These are phyloP conservation scores for Venustampulla echinocandica DNA, from an alignment of 495 filamentous ascomycete genomes.

Conservation along the genomic window DNA sequence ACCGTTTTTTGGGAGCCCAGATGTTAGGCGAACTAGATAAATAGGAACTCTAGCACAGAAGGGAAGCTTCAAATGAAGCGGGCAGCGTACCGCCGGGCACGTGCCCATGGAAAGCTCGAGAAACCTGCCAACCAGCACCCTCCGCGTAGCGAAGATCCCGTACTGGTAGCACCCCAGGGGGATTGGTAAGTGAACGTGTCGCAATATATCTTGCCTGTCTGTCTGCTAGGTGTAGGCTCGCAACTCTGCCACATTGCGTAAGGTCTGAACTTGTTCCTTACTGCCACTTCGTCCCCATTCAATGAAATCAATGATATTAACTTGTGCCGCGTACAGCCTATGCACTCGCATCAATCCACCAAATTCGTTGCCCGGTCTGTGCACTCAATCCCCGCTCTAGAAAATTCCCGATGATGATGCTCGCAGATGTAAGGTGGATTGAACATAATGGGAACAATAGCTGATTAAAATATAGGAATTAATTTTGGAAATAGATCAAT, in stretches of 20 bases:
- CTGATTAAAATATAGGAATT: slow-evolving; percentile 4
- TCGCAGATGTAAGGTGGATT: slow-evolving; percentile 1
- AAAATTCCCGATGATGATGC: background rate
- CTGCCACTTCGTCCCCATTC: slow-evolving; percentile 20
- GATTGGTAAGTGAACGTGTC: no score
- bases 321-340: slow-evolving; percentile 7
- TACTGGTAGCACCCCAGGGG: no score
- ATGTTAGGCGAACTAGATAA: no score
- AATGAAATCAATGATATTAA: slow-evolving; percentile 17
- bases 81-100: no score
- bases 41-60: no score
- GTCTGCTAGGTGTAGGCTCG: slow-evolving; percentile 17
- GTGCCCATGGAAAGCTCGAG: no score
- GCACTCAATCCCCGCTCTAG: background rate
- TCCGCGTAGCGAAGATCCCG: no score
- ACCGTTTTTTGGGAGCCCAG: no score
- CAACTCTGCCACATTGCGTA: slow-evolving; percentile 18
- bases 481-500: background rate
- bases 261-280: slow-evolving; percentile 17
- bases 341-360: slow-evolving; percentile 4
- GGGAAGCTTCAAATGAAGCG: no score
- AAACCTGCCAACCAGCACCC: no score
- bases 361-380: slow-evolving; percentile 6
- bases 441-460: slow-evolving; percentile 1
- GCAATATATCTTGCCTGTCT: no score